Conservation (phyloP, 768 basidiomycete genomes). For the Pisolithus sp. region DNA sequence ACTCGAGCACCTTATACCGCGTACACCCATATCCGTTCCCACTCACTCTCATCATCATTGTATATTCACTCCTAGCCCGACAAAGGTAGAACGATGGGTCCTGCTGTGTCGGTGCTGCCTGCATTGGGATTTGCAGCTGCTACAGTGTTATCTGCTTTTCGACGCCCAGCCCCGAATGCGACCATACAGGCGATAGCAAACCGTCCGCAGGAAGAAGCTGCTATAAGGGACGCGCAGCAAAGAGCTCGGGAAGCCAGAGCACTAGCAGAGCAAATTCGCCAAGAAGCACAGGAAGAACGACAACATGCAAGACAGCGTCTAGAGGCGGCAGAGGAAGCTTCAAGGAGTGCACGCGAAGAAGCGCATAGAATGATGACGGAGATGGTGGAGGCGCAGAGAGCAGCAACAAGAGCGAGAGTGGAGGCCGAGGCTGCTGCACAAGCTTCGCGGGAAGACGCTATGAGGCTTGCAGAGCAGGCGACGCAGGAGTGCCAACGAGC, state of each 20-base stretch:
- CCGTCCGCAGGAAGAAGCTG: constrained; percentile 1
- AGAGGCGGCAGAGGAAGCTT: not conserved
- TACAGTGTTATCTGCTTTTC: not conserved
- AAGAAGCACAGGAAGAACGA: not conserved
- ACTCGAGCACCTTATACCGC: too few relatives aligned
- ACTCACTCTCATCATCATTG: too few relatives aligned
- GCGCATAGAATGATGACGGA: not conserved
- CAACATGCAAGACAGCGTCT: not conserved
- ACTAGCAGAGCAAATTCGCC: not conserved
- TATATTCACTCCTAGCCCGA: not conserved
- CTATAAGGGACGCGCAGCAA: not conserved
- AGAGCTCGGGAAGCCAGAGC: not conserved
- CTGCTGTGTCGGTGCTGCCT: not conserved
- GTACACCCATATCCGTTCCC: too few relatives aligned
- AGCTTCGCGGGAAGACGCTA: not conserved
- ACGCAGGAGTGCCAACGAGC: constrained; percentile 5
- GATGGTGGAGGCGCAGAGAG: constrained; percentile 1
- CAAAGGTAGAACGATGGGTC: not conserved
- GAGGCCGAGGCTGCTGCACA: not conserved
- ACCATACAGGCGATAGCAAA: not conserved
- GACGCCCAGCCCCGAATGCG: not conserved
- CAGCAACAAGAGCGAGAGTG: constrained; percentile 2
- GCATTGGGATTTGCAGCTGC: not conserved
- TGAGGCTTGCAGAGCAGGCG: not conserved
- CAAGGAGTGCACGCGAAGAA: not conserved